Base-by-base conservation (phyloP, 306 rosid species). In the Corylus avellana region DNA sequence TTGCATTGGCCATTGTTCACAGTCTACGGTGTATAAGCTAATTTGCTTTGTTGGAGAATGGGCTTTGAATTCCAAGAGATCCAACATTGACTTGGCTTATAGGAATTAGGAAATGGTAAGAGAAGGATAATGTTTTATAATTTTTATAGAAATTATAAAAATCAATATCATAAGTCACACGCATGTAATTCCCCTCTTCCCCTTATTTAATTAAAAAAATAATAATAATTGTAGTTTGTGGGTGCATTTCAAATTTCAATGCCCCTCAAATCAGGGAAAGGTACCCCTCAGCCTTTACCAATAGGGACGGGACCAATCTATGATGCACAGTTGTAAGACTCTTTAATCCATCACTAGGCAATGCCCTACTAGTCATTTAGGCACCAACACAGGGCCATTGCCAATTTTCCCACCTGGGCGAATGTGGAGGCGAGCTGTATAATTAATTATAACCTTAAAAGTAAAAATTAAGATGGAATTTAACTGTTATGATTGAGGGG, bases 1-100 rank as follows among this genome's bases (percentile, higher is more conserved):
- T 44, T 81, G 66, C 76, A 71, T 76, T 35, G 77, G 74, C 59
- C 59, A 49, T 70, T 10, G 84, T 59, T 48, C 76, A 76, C 9
- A 32, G 44, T 58, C 62, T 62, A 49, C 37, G 25, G 81, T 57
- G 46, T 72, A 42, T 71, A 54, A 75, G 70, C 62, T 55, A 77
- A 39, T 72, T 64, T 71, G 64, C 22, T 77, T 62, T 37, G 58
- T 77, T 72, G 71, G 81, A 77, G 62, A 55, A 51, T n/a, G 75
- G 39, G 49, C 66, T 53, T 54, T 82, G 78, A 59, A 77, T 35
- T 32, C 42, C 75, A 61, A 75, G 55, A 54, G 55, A 42, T 37
- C 71, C 42, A n/a, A 81, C 56, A 29, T 72, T 77, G 78, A 77
- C 78, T 42, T 29, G 4, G 66, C 55, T 61, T 71, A 39, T 5